Base-by-base conservation (phyloP, 2,329 filamentous ascomycete species). In the Hypoxylon sp. region DNA sequence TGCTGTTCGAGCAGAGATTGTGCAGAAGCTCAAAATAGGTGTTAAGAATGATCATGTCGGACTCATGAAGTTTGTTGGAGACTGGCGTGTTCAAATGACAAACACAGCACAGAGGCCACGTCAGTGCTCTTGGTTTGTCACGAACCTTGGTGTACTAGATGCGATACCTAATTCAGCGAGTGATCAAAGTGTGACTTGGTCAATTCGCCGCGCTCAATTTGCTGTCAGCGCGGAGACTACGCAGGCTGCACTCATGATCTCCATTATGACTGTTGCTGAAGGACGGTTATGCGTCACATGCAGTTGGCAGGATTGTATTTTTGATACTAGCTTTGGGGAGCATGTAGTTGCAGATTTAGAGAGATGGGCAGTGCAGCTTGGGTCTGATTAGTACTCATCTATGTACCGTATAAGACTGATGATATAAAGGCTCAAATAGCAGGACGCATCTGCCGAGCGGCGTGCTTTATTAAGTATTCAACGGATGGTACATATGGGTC, bases 61-160 rank as follows among this genome's bases (percentile, higher is more conserved):
- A 31, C 17, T 80, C 17, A 76, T 79, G 70, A 74, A 74, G 69
- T 76, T 74, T 35, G 78, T 81, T 29, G 71, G 70, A 17, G 78
- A 81, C 73, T 81, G 79, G 79, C 72, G 74, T 64, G 37, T 74
- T 65, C 74, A 75, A 64, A 74, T 76, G 74, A 71, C 63, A 1
- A 55, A 63, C 57, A 71, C 72, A 57, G 76, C 75, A 10, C 70
- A 69, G 22, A 79, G 75, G 72, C 62, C 73, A 59, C 71, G 79
- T 17, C 71, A 77, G 11, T 73, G 74, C 33, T 73, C 79, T 19
- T 81, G 77, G 74, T 65, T 79, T 22, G 75, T 81, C 6, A 79
- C 78, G 50, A 81, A 80, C 65, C 59, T 80, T n/a, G 80, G 79
- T 46, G 75, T 80, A 5, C 61, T 81, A 14, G 69, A 80, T 50